Conservation (phyloP, 345 rosid genomes). For the Garcia nutans region DNA sequence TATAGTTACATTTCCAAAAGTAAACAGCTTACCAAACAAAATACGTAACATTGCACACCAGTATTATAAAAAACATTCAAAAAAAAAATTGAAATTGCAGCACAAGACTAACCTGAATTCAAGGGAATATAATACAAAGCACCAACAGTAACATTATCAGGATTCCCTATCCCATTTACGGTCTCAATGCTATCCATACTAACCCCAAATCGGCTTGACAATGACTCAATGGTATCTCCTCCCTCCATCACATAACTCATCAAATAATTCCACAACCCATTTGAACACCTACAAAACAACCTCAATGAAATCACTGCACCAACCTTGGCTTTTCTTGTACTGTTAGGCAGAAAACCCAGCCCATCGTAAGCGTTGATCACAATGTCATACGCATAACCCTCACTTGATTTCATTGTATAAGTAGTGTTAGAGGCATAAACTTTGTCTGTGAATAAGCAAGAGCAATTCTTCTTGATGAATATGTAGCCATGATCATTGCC, state of each 20-base stretch:
- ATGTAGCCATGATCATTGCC: constrained; percentile 47
- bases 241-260: constrained; percentile 80
- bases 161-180: constrained; percentile 68
- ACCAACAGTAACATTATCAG: constrained; percentile 77
- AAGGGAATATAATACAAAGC: constrained; percentile 72
- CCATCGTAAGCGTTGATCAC: constrained; percentile 71
- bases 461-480: constrained; percentile 80
- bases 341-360: constrained; percentile 61
- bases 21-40: background rate
- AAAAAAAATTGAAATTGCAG: background rate
- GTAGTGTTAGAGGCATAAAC: constrained; percentile 74
- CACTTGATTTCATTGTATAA: constrained; percentile 62
- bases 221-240: constrained; percentile 76
- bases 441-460: constrained; percentile 60
- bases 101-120: constrained; percentile 64
- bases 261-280: constrained; percentile 91
- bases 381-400: constrained; percentile 55
- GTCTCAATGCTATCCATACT: constrained; percentile 85
- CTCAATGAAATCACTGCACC: constrained; percentile 75
- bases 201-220: constrained; percentile 86
- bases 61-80: too few species aligned
- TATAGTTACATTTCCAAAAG: background rate
- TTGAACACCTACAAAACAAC: constrained; percentile 91
- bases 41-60: background rate
- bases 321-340: constrained; percentile 46